phyloP scores from a whole-genome alignment of 768 basidiomycete species.

The Podaxis rugospora region DNA sequence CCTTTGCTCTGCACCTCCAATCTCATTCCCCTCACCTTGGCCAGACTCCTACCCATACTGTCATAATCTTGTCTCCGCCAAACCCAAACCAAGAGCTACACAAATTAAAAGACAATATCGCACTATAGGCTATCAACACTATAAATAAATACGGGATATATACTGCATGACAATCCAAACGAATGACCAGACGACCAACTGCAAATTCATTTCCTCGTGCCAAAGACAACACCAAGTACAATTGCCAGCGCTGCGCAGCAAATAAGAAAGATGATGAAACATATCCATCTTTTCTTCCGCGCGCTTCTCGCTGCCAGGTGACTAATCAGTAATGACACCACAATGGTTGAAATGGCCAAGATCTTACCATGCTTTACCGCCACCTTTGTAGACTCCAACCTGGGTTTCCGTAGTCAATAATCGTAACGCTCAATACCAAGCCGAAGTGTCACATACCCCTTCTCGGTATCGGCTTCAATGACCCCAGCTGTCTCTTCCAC shows the following conservation, averaged over 20 bases:
- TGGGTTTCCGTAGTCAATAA: conserved; percentile 21
- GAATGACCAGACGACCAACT: background rate
- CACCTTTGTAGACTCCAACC: conserved; percentile 55
- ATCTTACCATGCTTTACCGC: conserved; percentile 55
- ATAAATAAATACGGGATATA: conserved; percentile 9
- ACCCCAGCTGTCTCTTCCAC: conserved; percentile 60
- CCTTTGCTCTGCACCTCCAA: background rate
- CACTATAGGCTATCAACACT: background rate
- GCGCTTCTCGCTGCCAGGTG: conserved; percentile 39
- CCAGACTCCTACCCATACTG: background rate
- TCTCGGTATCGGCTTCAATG: conserved; percentile 66
- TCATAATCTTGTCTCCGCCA: background rate
- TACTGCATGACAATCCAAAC: background rate
- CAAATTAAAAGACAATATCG: background rate
- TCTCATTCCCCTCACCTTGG: background rate
- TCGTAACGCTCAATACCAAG: background rate
- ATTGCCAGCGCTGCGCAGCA: conserved; percentile 54
- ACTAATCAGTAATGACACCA: conserved; percentile 9
- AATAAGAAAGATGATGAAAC: conserved; percentile 61
- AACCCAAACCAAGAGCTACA: background rate
- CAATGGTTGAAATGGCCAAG: background rate
- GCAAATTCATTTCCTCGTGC: conserved; percentile 16
- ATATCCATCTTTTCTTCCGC: conserved; percentile 83
- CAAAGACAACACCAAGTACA: conserved; percentile 48
- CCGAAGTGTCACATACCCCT: conserved; percentile 46